Evolutionary conservation across 768 basidiomycete species (phyloP).

Genomic region (Boletus rubropictus): DNA sequence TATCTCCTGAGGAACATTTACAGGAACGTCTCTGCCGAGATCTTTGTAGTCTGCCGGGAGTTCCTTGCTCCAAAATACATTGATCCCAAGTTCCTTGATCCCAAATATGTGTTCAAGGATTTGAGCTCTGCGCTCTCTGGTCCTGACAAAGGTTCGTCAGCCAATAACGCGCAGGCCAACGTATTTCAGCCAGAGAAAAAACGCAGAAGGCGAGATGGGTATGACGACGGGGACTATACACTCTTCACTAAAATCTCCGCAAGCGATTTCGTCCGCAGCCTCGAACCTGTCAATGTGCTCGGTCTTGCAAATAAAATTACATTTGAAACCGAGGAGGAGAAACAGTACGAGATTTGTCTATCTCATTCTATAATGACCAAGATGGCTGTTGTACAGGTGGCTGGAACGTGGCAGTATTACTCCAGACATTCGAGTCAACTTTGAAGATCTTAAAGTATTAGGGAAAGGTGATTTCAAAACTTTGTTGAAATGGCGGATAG

Average conservation of each 20-base stretch:
- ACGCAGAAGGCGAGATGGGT: slow-evolving; percentile 86
- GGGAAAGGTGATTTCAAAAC: slow-evolving; percentile 97
- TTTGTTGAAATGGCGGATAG: slow-evolving; percentile 85
- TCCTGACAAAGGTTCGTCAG: slow-evolving; percentile 47
- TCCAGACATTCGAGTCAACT: slow-evolving; percentile 73
- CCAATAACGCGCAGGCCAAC: slow-evolving; percentile 73
- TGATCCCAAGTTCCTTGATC: slow-evolving; percentile 97
- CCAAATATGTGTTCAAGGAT: slow-evolving; percentile 97
- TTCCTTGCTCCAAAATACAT: slow-evolving; percentile 93
- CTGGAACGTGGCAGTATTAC: slow-evolving; percentile 65
- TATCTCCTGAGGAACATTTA: background rate
- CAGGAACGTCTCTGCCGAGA: slow-evolving; percentile 98
- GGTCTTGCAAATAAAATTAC: slow-evolving; percentile 73
- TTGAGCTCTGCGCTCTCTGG: slow-evolving; percentile 45
- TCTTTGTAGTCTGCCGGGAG: slow-evolving; percentile 96
- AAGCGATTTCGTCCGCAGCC: slow-evolving; percentile 59
- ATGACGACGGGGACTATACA: slow-evolving; percentile 90
- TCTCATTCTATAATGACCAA: background rate
- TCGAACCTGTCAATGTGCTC: slow-evolving; percentile 74
- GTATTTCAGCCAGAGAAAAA: slow-evolving; percentile 99
- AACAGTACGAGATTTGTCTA: slow-evolving; percentile 44
- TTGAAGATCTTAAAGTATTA: slow-evolving; percentile 89
- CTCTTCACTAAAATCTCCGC: slow-evolving; percentile 73
- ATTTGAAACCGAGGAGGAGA: slow-evolving; percentile 81
- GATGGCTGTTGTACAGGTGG: slow-evolving; percentile 50